phyloP scores from a whole-genome alignment of 2,329 filamentous ascomycete genomes.

The Fonsecaea nubica region DNA sequence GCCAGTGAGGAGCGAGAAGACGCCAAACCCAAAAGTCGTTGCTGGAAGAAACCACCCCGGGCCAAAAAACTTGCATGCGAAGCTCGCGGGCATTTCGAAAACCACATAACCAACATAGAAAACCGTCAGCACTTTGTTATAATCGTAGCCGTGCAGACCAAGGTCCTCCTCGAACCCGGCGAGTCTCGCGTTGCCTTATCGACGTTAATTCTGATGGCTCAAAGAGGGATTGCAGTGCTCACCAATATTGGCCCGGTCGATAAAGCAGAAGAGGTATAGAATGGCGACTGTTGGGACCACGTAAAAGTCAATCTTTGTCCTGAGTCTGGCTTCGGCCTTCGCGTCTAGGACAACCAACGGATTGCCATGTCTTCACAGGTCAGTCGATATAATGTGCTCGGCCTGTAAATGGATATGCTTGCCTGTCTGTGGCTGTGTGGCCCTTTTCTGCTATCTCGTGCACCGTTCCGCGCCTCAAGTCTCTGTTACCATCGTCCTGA shows the following conservation, averaged over 20 bases:
- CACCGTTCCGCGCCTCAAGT: background rate
- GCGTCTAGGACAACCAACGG: conserved; percentile 61
- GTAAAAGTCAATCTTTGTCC: conserved; percentile 69
- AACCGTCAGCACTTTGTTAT: conserved; percentile 70
- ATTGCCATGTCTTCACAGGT: conserved; percentile 53
- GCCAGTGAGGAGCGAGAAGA: conserved; percentile 68
- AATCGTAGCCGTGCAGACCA: conserved; percentile 66
- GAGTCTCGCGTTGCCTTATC: conserved; percentile 68
- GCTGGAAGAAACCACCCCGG: conserved; percentile 74
- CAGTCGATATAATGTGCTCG: background rate
- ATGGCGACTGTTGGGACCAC: conserved; percentile 70
- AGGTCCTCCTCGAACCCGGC: conserved; percentile 70
- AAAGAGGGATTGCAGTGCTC: background rate
- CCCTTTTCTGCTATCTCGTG: conserved; percentile 42
- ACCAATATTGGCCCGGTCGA: conserved; percentile 63
- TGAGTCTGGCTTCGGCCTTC: conserved; percentile 62
- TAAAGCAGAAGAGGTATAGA: conserved; percentile 75
- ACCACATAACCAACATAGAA: conserved; percentile 78
- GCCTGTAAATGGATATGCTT: conserved; percentile 28
- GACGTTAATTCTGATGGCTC: background rate
- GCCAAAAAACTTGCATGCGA: conserved; percentile 72
- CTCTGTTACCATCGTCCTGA: background rate
- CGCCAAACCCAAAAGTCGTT: conserved; percentile 67
- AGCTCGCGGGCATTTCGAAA: conserved; percentile 72
- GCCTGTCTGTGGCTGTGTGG: conserved; percentile 57